These are phyloP conservation scores for Thymus quinquecostatus DNA, from an alignment of 257 asterid species.

Conservation along the genomic window DNA sequence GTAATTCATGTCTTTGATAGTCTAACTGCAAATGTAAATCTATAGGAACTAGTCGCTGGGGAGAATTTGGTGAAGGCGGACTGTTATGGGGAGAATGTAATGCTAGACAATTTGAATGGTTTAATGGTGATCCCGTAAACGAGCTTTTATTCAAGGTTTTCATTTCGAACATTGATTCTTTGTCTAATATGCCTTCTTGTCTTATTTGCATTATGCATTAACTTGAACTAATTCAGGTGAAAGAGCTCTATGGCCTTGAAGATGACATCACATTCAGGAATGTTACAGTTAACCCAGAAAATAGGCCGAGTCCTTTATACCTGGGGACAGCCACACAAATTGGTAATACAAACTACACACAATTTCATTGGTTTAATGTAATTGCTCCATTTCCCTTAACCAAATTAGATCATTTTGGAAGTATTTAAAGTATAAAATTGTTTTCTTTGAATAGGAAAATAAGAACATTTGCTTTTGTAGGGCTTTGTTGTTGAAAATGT, in stretches of 20 bases:
- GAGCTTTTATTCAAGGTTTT: slow-evolving; percentile 78
- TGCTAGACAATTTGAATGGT: slow-evolving; percentile 86
- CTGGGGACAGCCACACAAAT: slow-evolving; percentile 98
- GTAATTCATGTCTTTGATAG: slow-evolving; percentile 25
- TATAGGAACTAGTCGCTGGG: slow-evolving; percentile 96
- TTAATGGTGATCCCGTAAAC: slow-evolving; percentile 65
- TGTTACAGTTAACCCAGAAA: slow-evolving; percentile 80
- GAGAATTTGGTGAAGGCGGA: slow-evolving; percentile 99
- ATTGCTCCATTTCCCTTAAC: not conserved
- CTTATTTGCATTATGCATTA: slow-evolving; percentile 22
- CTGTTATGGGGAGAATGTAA: slow-evolving; percentile 95
- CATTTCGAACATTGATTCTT: slow-evolving; percentile 22
- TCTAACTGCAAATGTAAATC: slow-evolving; percentile 30
- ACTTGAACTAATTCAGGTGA: slow-evolving; percentile 62
- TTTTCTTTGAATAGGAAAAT: not conserved
- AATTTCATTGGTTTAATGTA: not conserved
- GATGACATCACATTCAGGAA: slow-evolving; percentile 72
- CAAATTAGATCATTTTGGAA: slow-evolving; percentile 21
- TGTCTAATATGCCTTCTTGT: slow-evolving; percentile 7
- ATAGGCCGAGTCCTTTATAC: slow-evolving; percentile 87
- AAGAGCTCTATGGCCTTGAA: slow-evolving; percentile 90
- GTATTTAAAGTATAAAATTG: not conserved
- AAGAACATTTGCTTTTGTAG: not conserved
- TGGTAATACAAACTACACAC: slow-evolving; percentile 48
- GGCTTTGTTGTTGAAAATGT: not conserved